Base-by-base conservation (phyloP, 108 stramenopile genomes). In the Discostella stelligeroides region DNA sequence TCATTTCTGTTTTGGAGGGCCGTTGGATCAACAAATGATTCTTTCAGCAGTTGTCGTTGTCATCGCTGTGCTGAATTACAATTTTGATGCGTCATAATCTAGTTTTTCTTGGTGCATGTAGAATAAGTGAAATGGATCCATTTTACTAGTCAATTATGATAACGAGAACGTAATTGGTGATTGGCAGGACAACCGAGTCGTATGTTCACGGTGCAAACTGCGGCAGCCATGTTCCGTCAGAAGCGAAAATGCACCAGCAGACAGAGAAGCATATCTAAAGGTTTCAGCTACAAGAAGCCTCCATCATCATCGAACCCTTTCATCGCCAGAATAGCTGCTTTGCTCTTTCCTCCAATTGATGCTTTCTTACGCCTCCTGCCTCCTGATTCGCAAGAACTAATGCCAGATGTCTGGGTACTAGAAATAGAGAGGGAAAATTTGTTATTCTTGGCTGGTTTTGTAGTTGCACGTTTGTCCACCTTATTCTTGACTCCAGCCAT, bases 281-380 rank as follows among this genome's bases (percentile, higher is more conserved):
- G 46, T 2, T 8, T 18, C 4, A 4, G 20, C 65, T 34, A 78
- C 24, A 78, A 58, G 42, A 79, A 79, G 1, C 63, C 77, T 20
- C 62, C 77, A 67, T 79, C 70, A 62, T 79, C 77, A 18, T 61
- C 77, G 34, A 72, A 71, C 4, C 60, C 69, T n/a, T 23, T 25
- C 23, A 79, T 55, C 4, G 63, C 65, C n/a, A 79, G 53, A 38
- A 65, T 53, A 18, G 41, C 66, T 5, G 50, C 48, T 60, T 71
- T 79, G 54, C 59, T 66, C 43, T 79, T 79, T 6, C 69, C 70
- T 27, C 51, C 17, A 1, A 37, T 12, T 9, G 59, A 50, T 5
- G 53, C 25, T 38, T 79, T 79, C 65, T 79, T 79, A 50, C 77
- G 77, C 37, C 77, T 71, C 18, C 77, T 50, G 9, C 63, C 65